Conservation (phyloP, 2,329 filamentous ascomycete genomes). For the Pyricularia sp. region DNA sequence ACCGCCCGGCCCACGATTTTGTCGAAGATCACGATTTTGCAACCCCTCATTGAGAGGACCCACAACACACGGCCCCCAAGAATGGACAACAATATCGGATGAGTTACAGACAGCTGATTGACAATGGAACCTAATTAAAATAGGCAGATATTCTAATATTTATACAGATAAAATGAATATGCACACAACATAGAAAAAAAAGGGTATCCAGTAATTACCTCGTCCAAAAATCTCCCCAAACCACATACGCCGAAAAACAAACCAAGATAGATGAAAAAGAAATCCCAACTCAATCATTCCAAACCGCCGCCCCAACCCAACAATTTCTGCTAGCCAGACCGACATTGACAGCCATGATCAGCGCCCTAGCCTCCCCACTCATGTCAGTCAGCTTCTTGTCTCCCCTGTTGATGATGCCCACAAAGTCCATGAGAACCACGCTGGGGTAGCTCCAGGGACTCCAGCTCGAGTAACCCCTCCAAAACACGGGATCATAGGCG, state of each 20-base stretch:
- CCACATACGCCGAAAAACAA: not conserved
- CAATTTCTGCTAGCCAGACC: conserved; percentile 6
- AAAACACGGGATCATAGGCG: conserved; percentile 25
- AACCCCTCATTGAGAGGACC: no score
- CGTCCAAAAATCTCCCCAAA: not conserved
- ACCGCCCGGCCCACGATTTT: no score
- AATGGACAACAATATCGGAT: no score
- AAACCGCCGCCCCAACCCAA: conserved; percentile 2
- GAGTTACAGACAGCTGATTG: no score
- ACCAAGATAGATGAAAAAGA: not conserved
- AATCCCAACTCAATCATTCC: not conserved
- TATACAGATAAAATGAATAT: no score
- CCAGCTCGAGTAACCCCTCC: conserved; percentile 16
- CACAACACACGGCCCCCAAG: no score
- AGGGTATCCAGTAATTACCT: not conserved
- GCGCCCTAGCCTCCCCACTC: conserved; percentile 3
- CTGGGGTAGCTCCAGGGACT: conserved; percentile 12
- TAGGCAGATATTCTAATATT: no score
- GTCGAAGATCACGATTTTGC: no score
- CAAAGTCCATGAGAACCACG: conserved; percentile 11
- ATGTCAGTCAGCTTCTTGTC: not conserved
- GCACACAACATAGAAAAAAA: no score
- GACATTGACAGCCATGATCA: conserved; percentile 6
- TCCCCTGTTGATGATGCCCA: conserved; percentile 7
- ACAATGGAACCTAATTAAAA: no score